Evolutionary conservation across 2,329 filamentous ascomycete genomes (phyloP), one percentile per base, ranked within the genome.

Genomic region (Huntiella decipiens): DNA sequence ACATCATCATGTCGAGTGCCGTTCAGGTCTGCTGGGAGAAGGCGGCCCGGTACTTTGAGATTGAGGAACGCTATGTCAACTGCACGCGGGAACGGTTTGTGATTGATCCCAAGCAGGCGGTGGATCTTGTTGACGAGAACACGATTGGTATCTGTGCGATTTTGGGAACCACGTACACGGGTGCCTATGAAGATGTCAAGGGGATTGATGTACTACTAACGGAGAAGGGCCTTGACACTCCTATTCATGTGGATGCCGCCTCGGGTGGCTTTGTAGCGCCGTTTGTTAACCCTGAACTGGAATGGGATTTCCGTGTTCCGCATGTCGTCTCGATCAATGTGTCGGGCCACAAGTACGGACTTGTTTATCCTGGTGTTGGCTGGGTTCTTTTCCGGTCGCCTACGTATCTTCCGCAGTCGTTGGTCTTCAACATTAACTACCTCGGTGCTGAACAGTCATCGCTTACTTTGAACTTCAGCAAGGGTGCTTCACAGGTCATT

Each of bases 391-490:
- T 87, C 86, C 77, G 87, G 41, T 74, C 77, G 35, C 74, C 83
- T 43, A 79, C 91, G 60, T 91, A 71, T 63, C 72, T 94, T 2
- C 88, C 88, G 5, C 72, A 88, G 58, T 87, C 95, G 57, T 77
- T 95, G 16, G 85, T 96, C 56, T 96, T 96, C 74, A 95, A 94
- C 71, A 95, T 96, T 73, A 95, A 95, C 71, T 96, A 96, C 65
- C 79, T 95, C 4, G 88, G 88, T 43, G 87, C 88, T 8, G 85
- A 95, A 58, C 88, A 96, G 61, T 81, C 86, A 2, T 94, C 85
- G 3, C 95, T 95, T 66, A 95, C 88, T 0, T 76, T 96, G 50
- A 96, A 96, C 70, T 96, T 96, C 68, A 92, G 83, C 58, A 93
- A 94, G 61, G 87, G 87, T 48, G 88, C 88, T 10, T 85, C 81